phyloP scores from a whole-genome alignment of 73 alveolate species.

The Paramecium primaurelia region DNA sequence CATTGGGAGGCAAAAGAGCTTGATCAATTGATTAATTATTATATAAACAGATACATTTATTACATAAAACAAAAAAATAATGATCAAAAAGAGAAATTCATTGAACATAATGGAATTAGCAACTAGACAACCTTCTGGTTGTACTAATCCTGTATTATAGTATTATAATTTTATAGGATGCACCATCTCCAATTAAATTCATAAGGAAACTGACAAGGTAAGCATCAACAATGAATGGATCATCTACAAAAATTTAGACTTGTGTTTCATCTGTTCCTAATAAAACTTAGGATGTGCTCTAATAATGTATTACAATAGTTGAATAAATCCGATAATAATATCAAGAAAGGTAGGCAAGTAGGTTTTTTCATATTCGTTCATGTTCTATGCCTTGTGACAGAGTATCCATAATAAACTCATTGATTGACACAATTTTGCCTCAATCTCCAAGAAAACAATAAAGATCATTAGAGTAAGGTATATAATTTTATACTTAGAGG shows the following conservation, averaged over 20 bases:
- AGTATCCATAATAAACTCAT: background rate
- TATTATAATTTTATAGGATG: background rate
- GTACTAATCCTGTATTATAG: background rate
- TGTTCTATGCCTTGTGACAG: slow-evolving; percentile 25
- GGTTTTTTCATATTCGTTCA: slow-evolving; percentile 8
- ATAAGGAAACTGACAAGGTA: background rate
- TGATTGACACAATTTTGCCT: background rate
- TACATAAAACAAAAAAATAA: background rate
- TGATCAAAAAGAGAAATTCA: background rate
- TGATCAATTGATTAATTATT: background rate
- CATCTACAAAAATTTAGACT: background rate
- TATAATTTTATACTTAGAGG: background rate
- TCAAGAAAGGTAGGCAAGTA: background rate
- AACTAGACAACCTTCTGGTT: background rate
- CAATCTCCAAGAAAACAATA: background rate
- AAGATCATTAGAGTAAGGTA: background rate
- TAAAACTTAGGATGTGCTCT: background rate
- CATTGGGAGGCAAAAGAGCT: slow-evolving; percentile 16
- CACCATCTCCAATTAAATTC: background rate
- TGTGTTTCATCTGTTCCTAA: background rate
- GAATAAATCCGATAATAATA: background rate
- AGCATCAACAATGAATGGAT: background rate
- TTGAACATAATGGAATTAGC: background rate
- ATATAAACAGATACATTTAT: background rate
- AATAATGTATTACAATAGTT: background rate